Base-by-base conservation (phyloP, 2,329 filamentous ascomycete species). In the Alternaria sp. region DNA sequence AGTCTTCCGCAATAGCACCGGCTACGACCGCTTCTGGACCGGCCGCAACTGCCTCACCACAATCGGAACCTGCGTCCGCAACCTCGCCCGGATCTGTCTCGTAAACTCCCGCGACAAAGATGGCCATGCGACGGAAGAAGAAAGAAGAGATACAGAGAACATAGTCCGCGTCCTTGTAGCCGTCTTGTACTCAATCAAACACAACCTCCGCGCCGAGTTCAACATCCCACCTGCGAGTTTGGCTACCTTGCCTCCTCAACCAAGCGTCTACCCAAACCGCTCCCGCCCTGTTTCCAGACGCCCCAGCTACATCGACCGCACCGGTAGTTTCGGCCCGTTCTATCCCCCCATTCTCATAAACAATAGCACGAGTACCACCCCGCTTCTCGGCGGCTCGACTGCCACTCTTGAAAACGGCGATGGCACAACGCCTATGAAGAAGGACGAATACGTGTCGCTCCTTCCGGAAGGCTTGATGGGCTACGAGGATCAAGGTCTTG, bases 11-110 rank as follows among this genome's bases (percentile, higher is more conserved):
- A 90, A 90, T 69, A 83, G 86, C 67, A 90, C 88, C 4, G 86
- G 83, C 57, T 90, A 89, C 78, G 88, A 89, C 69, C 83, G 88
- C 2, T 90, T 90, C 80, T 90, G 88, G 88, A 85, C 85, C 4
- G 87, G 86, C 5, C 80, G 87, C 46, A 86, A 85, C 67, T 84
- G 86, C 66, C 82, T 90, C 58, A 87, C 83, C 11, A 84, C 83
- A 0, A 82, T 89, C 28, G 84, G 84, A 51, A 88, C 88, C n/a
- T 82, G 81, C 43, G 83, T 89, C 13, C 83, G 88, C 59, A 89
- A 89, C 68, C 81, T 90, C 0, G 85, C 86, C 3, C 81, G 88
- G 12, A 84, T 84, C 13, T 86, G 87, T 65, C 79, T 88, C 15
- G 83, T 85, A 6, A 84, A 84, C 69, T 81, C 80, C 6, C 76